Percentiles rank a stretch among this genome's conserved stretches.
phyloP scores from a whole-genome alignment of 495 filamentous ascomycete genomes.

The Symbiotaphrina buchneri region DNA sequence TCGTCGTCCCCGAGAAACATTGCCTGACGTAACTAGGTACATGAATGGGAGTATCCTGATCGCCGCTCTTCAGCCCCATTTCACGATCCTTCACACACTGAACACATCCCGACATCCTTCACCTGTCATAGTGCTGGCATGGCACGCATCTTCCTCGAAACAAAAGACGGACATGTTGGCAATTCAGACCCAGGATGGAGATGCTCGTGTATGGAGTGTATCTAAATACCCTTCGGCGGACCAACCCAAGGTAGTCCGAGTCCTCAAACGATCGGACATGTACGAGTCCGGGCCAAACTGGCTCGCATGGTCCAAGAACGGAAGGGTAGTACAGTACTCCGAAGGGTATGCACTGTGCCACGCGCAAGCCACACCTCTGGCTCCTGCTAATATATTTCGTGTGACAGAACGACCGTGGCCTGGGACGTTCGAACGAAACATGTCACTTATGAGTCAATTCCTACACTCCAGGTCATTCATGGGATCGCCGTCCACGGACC shows the following conservation, averaged over 20 bases:
- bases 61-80: slow-evolving; percentile 70
- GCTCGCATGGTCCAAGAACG: slow-evolving; percentile 97
- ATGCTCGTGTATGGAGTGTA: slow-evolving; percentile 92
- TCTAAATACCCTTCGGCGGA: slow-evolving; percentile 63
- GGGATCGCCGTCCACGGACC: slow-evolving; percentile 78
- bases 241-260: slow-evolving; percentile 63
- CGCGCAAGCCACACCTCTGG: background rate
- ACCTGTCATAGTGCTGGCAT: slow-evolving; percentile 72
- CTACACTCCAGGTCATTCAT: slow-evolving; percentile 58
- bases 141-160: slow-evolving; percentile 92
- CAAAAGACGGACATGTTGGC: slow-evolving; percentile 98
- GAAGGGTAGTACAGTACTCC: slow-evolving; percentile 77
- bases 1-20: background rate
- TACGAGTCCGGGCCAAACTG: slow-evolving; percentile 64
- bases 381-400: background rate
- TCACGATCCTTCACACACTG: slow-evolving; percentile 85
- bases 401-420: slow-evolving; percentile 61
- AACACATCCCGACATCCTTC: slow-evolving; percentile 65
- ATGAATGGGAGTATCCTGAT: slow-evolving; percentile 88
- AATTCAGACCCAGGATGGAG: slow-evolving; percentile 75
- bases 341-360: slow-evolving; percentile 74
- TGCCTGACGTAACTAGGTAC: slow-evolving; percentile 35
- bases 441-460: slow-evolving; percentile 69
- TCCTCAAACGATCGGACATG: slow-evolving; percentile 57
- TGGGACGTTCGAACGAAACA: slow-evolving; percentile 98